phyloP scores from a whole-genome alignment of 345 rosid genomes.

The Gossypium turneri region DNA sequence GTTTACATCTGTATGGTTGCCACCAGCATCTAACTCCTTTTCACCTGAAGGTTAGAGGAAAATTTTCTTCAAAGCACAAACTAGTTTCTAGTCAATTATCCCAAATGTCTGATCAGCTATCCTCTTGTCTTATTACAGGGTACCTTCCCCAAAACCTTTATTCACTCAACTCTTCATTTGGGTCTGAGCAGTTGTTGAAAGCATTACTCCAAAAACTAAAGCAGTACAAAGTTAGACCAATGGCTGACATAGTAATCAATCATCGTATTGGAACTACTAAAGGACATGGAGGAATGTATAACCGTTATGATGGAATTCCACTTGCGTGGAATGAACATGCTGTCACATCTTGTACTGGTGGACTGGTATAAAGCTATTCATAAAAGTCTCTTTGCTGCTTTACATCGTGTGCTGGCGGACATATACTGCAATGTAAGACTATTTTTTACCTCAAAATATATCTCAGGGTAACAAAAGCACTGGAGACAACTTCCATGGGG shows the following conservation, averaged over 20 bases:
- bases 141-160: constrained; percentile 90
- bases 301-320: constrained; percentile 83
- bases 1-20: constrained; percentile 86
- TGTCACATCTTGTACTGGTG: constrained; percentile 88
- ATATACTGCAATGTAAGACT: neutral
- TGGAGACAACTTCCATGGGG: constrained; percentile 87
- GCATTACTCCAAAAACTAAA: constrained; percentile 70
- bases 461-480: constrained; percentile 76
- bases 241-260: constrained; percentile 94
- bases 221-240: constrained; percentile 72
- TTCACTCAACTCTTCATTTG: constrained; percentile 72
- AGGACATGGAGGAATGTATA: constrained; percentile 85
- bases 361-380: constrained; percentile 42
- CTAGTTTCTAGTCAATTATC: neutral
- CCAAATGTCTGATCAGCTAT: neutral
- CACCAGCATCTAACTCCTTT: constrained; percentile 70
- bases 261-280: constrained; percentile 81
- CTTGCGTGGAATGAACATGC: constrained; percentile 79
- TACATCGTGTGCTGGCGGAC: neutral
- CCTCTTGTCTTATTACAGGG: constrained; percentile 35
- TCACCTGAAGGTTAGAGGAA: constrained; percentile 75
- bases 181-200: constrained; percentile 66
- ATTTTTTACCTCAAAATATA: constrained; percentile 10
- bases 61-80: neutral
- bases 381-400: constrained; percentile 16